Base-by-base conservation (phyloP, 2,329 filamentous ascomycete genomes). In the Penicillium sp. region DNA sequence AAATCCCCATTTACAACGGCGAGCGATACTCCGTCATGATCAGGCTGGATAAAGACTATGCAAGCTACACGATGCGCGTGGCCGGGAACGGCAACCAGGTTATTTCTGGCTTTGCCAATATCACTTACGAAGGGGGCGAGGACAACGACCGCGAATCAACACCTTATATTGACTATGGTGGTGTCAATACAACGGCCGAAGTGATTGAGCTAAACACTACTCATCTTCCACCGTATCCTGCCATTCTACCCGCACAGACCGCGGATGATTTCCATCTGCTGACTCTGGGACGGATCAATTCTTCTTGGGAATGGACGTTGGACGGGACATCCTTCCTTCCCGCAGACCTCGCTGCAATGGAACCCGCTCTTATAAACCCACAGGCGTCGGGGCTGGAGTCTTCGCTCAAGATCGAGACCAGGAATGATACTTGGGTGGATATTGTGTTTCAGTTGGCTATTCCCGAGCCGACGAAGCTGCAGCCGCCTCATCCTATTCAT, bases 401-500 rank as follows among this genome's bases (percentile, higher is more conserved):
- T 1, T 18, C 42, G 50, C 66, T 76, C 28, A 77, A 75, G 24
- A 71, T 79, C 46, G 66, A 68, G 8, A 79, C 76, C 5, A 52
- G 55, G 20, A 69, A 74, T 47, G 58, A 66, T 52, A 70, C 73
- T 1, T 81, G 78, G 78, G 69, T 81, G 4, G 79, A 82, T 55
- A 60, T 80, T 13, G 41, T 54, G 4, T 47, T 54, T 18, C 49
- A 49, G 24, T 31, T 51, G 9, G 69, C 79, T 49, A 34, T 34
- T 34, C 59, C 70, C 20, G 63, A 70, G 1, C 58, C 64, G 23
- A 54, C 49, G 0, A 61, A 63, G 5, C 68, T 74, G 3, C 76
- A 80, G 57, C 78, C 75, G 3, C 68, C 75, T 1, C 81, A 85
- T 49, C 77, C 79, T 0, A 77, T 84, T 46, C 81, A 85, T 70